phyloP scores from a whole-genome alignment of 441 rosid species.

The Cnidoscolus chayamansa region DNA sequence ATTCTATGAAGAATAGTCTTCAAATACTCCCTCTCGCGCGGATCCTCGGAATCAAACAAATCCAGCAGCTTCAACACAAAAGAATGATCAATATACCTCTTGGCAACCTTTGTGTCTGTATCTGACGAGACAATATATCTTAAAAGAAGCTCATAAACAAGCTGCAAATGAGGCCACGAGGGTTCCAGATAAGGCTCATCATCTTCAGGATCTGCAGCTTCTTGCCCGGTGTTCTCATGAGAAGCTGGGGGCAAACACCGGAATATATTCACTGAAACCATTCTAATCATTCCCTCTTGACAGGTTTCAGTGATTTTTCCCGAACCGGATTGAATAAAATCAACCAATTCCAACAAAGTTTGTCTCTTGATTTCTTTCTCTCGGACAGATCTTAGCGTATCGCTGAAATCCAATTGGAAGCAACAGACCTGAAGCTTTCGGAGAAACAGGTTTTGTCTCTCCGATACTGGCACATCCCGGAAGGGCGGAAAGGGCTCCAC shows the following conservation, averaged over 20 bases:
- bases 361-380: conserved; percentile 92
- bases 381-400: conserved; percentile 45
- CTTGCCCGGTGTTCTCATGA: conserved; percentile 83
- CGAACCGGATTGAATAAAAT: conserved; percentile 75
- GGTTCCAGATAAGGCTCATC: conserved; percentile 86
- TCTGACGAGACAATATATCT: conserved; percentile 69
- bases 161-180: conserved; percentile 88
- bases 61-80: conserved; percentile 75
- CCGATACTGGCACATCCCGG: conserved; percentile 59
- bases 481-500: conserved; percentile 70
- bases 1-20: conserved; percentile 85
- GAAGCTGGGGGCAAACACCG: conserved; percentile 75
- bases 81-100: conserved; percentile 77
- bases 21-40: conserved; percentile 79
- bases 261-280: conserved; percentile 65
- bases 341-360: conserved; percentile 69
- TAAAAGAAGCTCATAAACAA: conserved; percentile 62
- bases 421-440: conserved; percentile 77
- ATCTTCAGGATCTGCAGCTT: conserved; percentile 72
- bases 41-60: conserved; percentile 87
- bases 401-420: conserved; percentile 65
- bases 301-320: conserved; percentile 65
- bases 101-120: conserved; percentile 69
- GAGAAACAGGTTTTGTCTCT: conserved; percentile 58
- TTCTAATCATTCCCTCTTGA: conserved; percentile 79